Conservation (phyloP, 352 stramenopile genomes). For the Thalassiosira livingstoniorum region DNA sequence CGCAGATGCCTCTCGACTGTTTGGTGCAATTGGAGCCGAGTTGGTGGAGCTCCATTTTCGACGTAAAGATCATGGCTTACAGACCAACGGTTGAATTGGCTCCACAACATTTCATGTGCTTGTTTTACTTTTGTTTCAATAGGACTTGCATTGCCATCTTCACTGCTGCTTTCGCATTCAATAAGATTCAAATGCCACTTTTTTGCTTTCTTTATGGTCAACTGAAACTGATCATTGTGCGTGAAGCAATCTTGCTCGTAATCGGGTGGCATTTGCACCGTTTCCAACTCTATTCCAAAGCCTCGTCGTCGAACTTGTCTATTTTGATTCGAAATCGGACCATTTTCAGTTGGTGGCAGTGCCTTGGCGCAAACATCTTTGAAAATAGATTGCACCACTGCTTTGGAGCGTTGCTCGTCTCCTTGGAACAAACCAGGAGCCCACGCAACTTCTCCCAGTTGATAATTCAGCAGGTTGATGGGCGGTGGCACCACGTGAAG, state of each 20-base stretch:
- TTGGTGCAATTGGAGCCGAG: conserved; percentile 29
- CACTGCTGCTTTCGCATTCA: background rate
- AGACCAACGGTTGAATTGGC: conserved; percentile 17
- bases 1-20: conserved; percentile 18
- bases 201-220: conserved; percentile 12
- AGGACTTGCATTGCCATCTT: background rate
- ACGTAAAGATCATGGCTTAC: conserved; percentile 40
- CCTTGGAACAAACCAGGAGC: conserved; percentile 24
- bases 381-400: conserved; percentile 5
- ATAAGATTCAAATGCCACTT: conserved; percentile 20
- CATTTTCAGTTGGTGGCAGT: no score
- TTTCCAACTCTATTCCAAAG: conserved; percentile 46
- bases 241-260: conserved; percentile 35
- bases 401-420: background rate
- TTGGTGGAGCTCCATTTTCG: conserved; percentile 32
- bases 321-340: no score
- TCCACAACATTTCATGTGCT: conserved; percentile 24
- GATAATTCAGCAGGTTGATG: conserved; percentile 9
- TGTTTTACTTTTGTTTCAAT: conserved; percentile 12
- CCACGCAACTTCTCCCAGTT: conserved; percentile 30
- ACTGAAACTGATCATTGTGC: conserved; percentile 22
- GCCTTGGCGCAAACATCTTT: background rate
- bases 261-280: conserved; percentile 33
- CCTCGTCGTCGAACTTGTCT: conserved; percentile 19
- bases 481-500: conserved; percentile 26